Conservation (phyloP, 176 grass and related monocot species). For the Metroxylon sagu region DNA sequence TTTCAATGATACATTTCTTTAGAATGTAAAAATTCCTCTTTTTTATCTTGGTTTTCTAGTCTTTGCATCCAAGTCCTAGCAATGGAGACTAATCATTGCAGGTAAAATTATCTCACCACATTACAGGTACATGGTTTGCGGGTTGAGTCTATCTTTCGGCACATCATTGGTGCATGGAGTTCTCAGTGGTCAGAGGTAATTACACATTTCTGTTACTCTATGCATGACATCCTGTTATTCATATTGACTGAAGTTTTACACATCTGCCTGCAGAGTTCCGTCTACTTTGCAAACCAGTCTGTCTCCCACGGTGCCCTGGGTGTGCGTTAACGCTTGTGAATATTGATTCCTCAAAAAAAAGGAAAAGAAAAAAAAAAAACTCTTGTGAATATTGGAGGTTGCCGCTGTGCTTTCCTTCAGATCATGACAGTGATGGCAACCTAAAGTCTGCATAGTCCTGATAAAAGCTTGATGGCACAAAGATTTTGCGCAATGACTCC, state of each 20-base stretch:
- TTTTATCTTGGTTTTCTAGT: too few species aligned
- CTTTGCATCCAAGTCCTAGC: slow-evolving; percentile 6
- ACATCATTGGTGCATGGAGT: slow-evolving; percentile 56
- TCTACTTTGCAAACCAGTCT: slow-evolving; percentile 39
- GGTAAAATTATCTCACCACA: slow-evolving; percentile 50
- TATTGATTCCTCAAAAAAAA: slow-evolving; percentile 29
- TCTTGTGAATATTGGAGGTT: slow-evolving; percentile 59
- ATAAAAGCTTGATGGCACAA: too few species aligned
- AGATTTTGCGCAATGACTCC: too few species aligned
- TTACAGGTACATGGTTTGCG: slow-evolving; percentile 41
- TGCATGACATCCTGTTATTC: too few species aligned
- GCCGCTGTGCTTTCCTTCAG: slow-evolving; percentile 35
- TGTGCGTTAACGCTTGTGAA: slow-evolving; percentile 46
- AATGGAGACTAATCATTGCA: slow-evolving; percentile 25
- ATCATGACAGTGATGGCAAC: neutral
- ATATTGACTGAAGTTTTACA: neutral
- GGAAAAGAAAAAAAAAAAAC: neutral
- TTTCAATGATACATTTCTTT: too few species aligned
- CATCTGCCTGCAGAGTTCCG: slow-evolving; percentile 43
- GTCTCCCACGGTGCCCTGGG: slow-evolving; percentile 44
- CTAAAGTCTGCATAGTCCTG: too few species aligned
- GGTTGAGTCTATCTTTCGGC: slow-evolving; percentile 55
- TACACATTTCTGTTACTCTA: neutral
- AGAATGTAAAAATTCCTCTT: too few species aligned
- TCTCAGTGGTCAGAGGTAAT: slow-evolving; percentile 69